Evolutionary conservation across 495 filamentous ascomycete species (phyloP), one percentile per base, ranked within the genome.

Genomic region (Cairneyella variabilis): DNA sequence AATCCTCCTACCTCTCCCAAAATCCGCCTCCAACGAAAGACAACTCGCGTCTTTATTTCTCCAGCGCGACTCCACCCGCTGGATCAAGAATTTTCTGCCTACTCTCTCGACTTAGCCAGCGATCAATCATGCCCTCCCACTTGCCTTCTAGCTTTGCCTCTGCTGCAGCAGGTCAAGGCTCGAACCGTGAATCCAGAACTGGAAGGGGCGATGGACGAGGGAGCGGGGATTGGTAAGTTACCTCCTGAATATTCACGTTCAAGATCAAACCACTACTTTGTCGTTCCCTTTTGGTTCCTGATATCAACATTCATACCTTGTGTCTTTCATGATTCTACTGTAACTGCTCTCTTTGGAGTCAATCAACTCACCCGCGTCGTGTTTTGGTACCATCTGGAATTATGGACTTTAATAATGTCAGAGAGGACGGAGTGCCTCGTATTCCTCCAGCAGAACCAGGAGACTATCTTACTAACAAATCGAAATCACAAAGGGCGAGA

Each of bases 81-180:
- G 43, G 3, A 49, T 21, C 48, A 45, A 27, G 40, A 69, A 34
- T 47, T 43, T 49, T 47, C 26, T 51, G 30, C 39, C 23, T 48
- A 22, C 30, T 6, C 48, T 53, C 49, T 39, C 40, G 11, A 57
- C 28, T 44, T 6, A 54, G 6, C 14, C 26, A 34, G 37, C 58
- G 27, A 51, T 58, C 42, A 41, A 58, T 57, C 20, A 91, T 91
- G 87, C 79, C 85, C 70, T 83, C 85, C 67, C 83, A 85, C 71
- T 80, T 90, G 62, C 79, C 85, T 56, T 89, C 87, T 56, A 89
- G 84, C 79, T 91, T 91, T 76, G 87, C 87, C 65, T 88, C 86
- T 59, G 86, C 87, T 56, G 86, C 87, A 58, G 86, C 87, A 59
- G 86, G 85, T 66, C 86, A 88, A 70, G 81, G 72, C 60, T 69